Evolutionary conservation across 345 rosid genomes (phyloP).

Genomic region (Eucalyptus guilfoylei): DNA sequence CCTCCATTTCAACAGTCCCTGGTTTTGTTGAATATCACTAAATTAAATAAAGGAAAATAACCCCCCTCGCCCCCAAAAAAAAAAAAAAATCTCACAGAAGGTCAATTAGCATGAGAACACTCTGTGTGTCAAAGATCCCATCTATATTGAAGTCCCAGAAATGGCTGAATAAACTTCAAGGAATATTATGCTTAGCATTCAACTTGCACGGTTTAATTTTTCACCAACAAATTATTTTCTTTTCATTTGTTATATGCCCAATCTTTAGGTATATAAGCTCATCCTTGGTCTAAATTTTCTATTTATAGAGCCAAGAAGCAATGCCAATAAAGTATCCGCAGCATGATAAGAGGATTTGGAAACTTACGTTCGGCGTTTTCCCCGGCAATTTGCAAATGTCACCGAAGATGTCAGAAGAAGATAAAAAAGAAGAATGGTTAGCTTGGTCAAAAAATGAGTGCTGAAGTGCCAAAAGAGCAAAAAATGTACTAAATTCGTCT

Average conservation of each 20-base stretch:
- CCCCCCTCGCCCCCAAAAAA: too few relatives aligned
- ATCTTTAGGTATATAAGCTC: neutral
- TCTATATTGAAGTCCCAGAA: neutral
- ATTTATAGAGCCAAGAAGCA: neutral
- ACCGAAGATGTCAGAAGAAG: neutral
- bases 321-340: neutral
- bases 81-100: neutral
- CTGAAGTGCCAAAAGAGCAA: neutral
- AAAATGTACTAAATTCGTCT: neutral
- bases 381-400: slow-evolving; percentile 24
- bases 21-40: neutral
- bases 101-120: neutral
- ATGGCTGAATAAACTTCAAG: neutral
- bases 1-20: neutral
- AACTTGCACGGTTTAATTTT: neutral
- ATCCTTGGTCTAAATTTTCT: neutral
- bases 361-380: slow-evolving; percentile 63
- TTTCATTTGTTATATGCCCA: neutral
- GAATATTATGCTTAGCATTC: neutral
- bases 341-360: neutral
- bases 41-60: neutral
- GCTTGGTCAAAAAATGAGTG: neutral
- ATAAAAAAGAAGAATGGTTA: neutral
- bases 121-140: neutral
- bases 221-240: neutral